Percentiles rank a stretch among this genome's conserved stretches.
These are phyloP conservation scores for Elongisporangium undulatum DNA, from an alignment of 352 stramenopile species.

Conservation along the genomic window DNA sequence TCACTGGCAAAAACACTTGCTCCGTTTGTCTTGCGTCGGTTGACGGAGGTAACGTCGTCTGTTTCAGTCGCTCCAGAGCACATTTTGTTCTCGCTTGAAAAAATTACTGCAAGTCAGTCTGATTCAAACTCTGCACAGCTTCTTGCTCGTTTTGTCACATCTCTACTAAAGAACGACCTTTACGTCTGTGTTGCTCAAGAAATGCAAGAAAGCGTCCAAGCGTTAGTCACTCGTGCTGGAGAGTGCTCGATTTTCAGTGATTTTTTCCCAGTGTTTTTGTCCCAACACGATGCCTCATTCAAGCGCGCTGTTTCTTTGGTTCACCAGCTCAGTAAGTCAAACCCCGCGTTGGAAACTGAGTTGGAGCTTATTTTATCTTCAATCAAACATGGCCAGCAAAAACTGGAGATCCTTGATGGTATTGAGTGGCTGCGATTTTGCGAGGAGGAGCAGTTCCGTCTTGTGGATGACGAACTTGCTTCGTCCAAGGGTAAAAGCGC, in stretches of 20 bases:
- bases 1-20: slow-evolving; percentile 29
- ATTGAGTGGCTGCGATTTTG: slow-evolving; percentile 70
- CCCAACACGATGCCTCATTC: slow-evolving; percentile 45
- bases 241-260: background rate
- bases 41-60: slow-evolving; percentile 40
- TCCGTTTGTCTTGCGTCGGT: slow-evolving; percentile 52
- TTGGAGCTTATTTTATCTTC: slow-evolving; percentile 32
- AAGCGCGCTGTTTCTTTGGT: slow-evolving; percentile 20
- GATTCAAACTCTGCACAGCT: slow-evolving; percentile 22
- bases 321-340: slow-evolving; percentile 1
- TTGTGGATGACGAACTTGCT: slow-evolving; percentile 39
- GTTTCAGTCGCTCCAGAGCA: slow-evolving; percentile 37
- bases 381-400: slow-evolving; percentile 29
- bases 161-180: slow-evolving; percentile 39
- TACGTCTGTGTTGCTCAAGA: slow-evolving; percentile 26
- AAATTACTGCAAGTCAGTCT: slow-evolving; percentile 22
- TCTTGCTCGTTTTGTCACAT: slow-evolving; percentile 47
- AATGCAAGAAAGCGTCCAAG: slow-evolving; percentile 15
- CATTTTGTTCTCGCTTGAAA: slow-evolving; percentile 60
- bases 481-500: slow-evolving; percentile 3
- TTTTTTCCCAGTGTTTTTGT: slow-evolving; percentile 38
- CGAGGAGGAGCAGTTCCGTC: slow-evolving; percentile 55
- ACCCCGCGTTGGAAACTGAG: slow-evolving; percentile 13
- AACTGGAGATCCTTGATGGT: slow-evolving; percentile 52
- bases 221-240: slow-evolving; percentile 3